Conservation (phyloP, 2,329 filamentous ascomycete species). For the Hyphodiscus sp. region DNA sequence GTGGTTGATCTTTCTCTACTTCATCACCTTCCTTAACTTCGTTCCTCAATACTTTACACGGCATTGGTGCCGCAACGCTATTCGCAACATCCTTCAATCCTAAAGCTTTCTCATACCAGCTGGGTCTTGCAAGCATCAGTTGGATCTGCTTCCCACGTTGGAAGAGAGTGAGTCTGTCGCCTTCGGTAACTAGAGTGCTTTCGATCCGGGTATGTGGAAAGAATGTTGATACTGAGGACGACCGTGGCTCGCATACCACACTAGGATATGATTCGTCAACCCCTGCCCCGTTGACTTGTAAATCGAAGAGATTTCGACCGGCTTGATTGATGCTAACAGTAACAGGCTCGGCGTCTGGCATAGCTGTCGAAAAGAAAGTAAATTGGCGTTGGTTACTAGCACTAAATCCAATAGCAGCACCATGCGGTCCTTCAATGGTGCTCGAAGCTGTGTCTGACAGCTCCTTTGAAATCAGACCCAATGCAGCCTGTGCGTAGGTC, state of each 20-base stretch:
- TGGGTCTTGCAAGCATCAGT: slow-evolving; percentile 52
- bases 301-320: slow-evolving; percentile 32
- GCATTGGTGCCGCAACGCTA: slow-evolving; percentile 90
- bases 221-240: slow-evolving; percentile 57
- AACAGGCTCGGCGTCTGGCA: slow-evolving; percentile 9
- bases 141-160: slow-evolving; percentile 58
- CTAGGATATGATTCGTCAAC: slow-evolving; percentile 30
- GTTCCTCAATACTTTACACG: slow-evolving; percentile 89
- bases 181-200: slow-evolving; percentile 66
- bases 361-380: slow-evolving; percentile 15
- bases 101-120: slow-evolving; percentile 82
- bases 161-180: slow-evolving; percentile 67
- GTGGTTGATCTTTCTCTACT: slow-evolving; percentile 77
- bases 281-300: slow-evolving; percentile 42
- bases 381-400: slow-evolving; percentile 22
- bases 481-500: slow-evolving; percentile 78
- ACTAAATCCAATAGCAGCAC: slow-evolving; percentile 45
- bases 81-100: slow-evolving; percentile 75
- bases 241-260: slow-evolving; percentile 42
- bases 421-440: slow-evolving; percentile 34
- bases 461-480: slow-evolving; percentile 60
- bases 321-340: slow-evolving; percentile 27
- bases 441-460: slow-evolving; percentile 26
- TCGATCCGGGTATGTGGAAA: slow-evolving; percentile 76
- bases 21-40: slow-evolving; percentile 75